These are phyloP conservation scores for Aquanectria penicillioides DNA, from an alignment of 2,329 filamentous ascomycete genomes.

Conservation along the genomic window DNA sequence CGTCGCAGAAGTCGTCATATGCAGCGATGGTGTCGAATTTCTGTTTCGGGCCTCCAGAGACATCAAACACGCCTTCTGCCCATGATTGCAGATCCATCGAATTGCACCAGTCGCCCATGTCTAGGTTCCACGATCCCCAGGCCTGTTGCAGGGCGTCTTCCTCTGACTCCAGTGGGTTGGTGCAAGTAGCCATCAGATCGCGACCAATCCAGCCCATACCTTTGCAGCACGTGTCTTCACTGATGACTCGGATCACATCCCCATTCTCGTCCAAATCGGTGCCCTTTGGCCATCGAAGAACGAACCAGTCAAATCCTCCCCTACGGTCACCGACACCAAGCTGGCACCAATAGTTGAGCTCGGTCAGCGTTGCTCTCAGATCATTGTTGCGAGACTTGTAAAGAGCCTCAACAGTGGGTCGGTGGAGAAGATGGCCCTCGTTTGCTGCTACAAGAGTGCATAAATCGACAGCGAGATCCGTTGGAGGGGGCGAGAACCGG, in stretches of 20 bases:
- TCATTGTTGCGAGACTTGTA: conserved; percentile 77
- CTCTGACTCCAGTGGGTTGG: conserved; percentile 56
- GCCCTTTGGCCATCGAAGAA: conserved; percentile 78
- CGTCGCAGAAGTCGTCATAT: conserved; percentile 65
- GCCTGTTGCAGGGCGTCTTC: conserved; percentile 72
- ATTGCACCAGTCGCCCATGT: conserved; percentile 67
- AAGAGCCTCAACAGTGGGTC: conserved; percentile 73
- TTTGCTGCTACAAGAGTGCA: conserved; percentile 84
- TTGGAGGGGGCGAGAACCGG: conserved; percentile 74
- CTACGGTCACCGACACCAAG: conserved; percentile 91
- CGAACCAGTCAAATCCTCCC: conserved; percentile 90
- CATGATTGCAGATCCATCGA: conserved; percentile 52
- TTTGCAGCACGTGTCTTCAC: conserved; percentile 77
- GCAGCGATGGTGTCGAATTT: conserved; percentile 55
- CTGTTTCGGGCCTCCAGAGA: conserved; percentile 26
- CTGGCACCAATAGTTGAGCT: conserved; percentile 97
- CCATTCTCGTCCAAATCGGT: conserved; percentile 74
- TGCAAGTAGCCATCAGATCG: conserved; percentile 59
- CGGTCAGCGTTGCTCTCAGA: conserved; percentile 81
- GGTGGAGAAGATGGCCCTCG: conserved; percentile 83
- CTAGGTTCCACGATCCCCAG: conserved; percentile 75
- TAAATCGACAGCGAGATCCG: conserved; percentile 78
- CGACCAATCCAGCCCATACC: conserved; percentile 83
- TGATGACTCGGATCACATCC: conserved; percentile 79
- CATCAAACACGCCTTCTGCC: conserved; percentile 42